A percentile compares a stretch with the other conserved stretches of the same genome.
Evolutionary conservation across 2,329 filamentous ascomycete genomes (phyloP).

Genomic region (Penicillium capsulatum): DNA sequence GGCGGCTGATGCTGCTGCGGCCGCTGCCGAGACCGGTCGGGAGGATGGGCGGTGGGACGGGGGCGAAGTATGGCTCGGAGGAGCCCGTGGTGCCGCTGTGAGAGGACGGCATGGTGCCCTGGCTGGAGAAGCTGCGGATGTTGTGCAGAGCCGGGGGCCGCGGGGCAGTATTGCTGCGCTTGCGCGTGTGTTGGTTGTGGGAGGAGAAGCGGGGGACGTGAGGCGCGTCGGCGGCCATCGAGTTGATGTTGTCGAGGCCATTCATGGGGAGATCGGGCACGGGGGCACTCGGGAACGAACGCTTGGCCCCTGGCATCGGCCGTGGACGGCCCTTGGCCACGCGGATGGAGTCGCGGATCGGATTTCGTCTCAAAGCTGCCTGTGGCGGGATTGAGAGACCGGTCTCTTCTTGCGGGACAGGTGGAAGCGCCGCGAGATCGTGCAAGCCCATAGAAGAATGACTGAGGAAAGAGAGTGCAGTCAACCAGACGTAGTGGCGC

Average conservation of each 20-base stretch:
- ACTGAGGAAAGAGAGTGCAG: slow-evolving; percentile 87
- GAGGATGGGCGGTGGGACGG: slow-evolving; percentile 23
- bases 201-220: slow-evolving; percentile 52
- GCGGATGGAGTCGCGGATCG: slow-evolving; percentile 83
- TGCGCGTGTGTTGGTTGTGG: slow-evolving; percentile 78
- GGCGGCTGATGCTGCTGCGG: slow-evolving; percentile 47
- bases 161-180: slow-evolving; percentile 83
- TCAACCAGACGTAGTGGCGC: slow-evolving; percentile 92
- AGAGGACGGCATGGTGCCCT: slow-evolving; percentile 36
- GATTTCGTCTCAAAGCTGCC: slow-evolving; percentile 50
- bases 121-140: slow-evolving; percentile 70
- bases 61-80: slow-evolving; percentile 53
- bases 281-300: slow-evolving; percentile 32
- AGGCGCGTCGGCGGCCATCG: slow-evolving; percentile 46
- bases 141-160: slow-evolving; percentile 52
- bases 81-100: slow-evolving; percentile 57
- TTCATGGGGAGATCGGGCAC: slow-evolving; percentile 33
- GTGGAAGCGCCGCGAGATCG: slow-evolving; percentile 62
- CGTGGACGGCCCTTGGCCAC: slow-evolving; percentile 71
- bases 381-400: slow-evolving; percentile 41
- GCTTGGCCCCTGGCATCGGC: slow-evolving; percentile 38
- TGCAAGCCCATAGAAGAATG: slow-evolving; percentile 80
- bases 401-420: slow-evolving; percentile 45
- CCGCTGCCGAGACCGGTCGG: slow-evolving; percentile 31
- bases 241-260: slow-evolving; percentile 28